These are phyloP conservation scores for Colletotrichum chlorophyti DNA, from an alignment of 2,329 filamentous ascomycete species.

Conservation along the genomic window DNA sequence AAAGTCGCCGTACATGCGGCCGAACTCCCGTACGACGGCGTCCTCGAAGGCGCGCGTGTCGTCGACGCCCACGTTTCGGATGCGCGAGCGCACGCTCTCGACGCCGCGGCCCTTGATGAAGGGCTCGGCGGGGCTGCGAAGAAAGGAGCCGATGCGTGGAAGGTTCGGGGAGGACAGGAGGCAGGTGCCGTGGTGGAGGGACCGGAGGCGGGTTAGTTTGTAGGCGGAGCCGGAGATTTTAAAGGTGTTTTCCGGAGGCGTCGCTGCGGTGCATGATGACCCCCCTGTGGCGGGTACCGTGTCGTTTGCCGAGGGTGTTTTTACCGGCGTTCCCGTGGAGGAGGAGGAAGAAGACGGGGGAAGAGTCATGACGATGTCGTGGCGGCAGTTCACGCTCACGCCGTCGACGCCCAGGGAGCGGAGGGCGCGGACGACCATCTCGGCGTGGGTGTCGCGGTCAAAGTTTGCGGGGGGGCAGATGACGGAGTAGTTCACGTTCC, in stretches of 20 bases:
- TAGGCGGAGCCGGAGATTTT: slow-evolving; percentile 96
- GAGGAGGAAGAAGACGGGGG: slow-evolving; percentile 10
- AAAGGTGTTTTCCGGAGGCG: slow-evolving; percentile 51
- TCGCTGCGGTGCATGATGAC: neutral
- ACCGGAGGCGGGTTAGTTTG: slow-evolving; percentile 82
- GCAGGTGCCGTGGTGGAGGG: slow-evolving; percentile 93
- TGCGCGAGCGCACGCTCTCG: slow-evolving; percentile 86
- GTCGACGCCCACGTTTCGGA: slow-evolving; percentile 75
- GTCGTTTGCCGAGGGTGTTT: neutral
- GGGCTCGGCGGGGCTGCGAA: slow-evolving; percentile 78
- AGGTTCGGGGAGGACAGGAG: slow-evolving; percentile 81
- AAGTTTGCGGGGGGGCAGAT: slow-evolving; percentile 81
- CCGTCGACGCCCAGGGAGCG: slow-evolving; percentile 61
- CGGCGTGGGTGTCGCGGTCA: slow-evolving; percentile 84
- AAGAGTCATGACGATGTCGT: slow-evolving; percentile 85
- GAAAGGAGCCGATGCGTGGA: slow-evolving; percentile 68
- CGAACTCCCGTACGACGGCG: slow-evolving; percentile 71
- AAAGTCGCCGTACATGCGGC: slow-evolving; percentile 64
- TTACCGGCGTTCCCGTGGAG: neutral
- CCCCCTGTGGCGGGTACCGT: neutral
- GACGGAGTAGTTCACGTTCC: slow-evolving; percentile 95
- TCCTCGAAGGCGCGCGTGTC: slow-evolving; percentile 49
- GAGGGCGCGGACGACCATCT: slow-evolving; percentile 91
- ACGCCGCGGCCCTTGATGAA: slow-evolving; percentile 86
- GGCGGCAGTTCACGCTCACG: slow-evolving; percentile 82